Evolutionary conservation across 2,329 filamentous ascomycete species (phyloP).

Genomic region (Exophiala mesophila): DNA sequence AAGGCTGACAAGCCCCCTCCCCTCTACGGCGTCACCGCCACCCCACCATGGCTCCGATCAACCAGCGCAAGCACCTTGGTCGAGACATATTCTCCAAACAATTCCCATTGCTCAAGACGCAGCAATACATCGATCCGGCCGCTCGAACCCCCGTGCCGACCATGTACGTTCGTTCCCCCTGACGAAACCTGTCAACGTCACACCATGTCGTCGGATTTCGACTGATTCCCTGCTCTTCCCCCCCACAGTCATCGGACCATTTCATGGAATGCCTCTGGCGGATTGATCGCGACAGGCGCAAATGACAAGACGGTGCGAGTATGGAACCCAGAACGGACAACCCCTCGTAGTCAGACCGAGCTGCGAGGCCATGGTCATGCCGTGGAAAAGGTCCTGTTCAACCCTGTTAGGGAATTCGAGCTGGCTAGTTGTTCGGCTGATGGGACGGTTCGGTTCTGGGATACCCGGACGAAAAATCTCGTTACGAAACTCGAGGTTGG

Average conservation of each 20-base stretch:
- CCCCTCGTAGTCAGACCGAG: slow-evolving; percentile 45
- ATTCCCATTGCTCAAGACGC: slow-evolving; percentile 65
- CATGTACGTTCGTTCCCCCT: slow-evolving; percentile 44
- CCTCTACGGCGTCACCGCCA: no score
- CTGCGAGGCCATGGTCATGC: slow-evolving; percentile 44
- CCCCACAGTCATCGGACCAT: slow-evolving; percentile 64
- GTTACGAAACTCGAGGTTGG: slow-evolving; percentile 46
- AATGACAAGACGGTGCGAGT: slow-evolving; percentile 86
- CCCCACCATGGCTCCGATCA: slow-evolving; percentile 20
- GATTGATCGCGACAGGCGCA: slow-evolving; percentile 77
- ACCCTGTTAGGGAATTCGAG: slow-evolving; percentile 46
- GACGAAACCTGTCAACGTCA: not conserved
- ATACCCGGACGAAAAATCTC: slow-evolving; percentile 46
- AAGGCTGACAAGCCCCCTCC: no score
- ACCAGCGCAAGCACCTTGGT: slow-evolving; percentile 40
- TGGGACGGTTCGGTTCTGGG: slow-evolving; percentile 48
- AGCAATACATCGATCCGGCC: slow-evolving; percentile 62
- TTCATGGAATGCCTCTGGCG: slow-evolving; percentile 83
- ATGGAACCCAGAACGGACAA: slow-evolving; percentile 65
- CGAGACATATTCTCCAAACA: slow-evolving; percentile 65
- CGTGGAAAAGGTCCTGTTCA: slow-evolving; percentile 47
- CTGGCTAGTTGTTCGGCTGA: slow-evolving; percentile 47
- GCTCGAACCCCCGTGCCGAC: slow-evolving; percentile 52
- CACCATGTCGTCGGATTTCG: slow-evolving; percentile 18
- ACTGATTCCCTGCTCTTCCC: slow-evolving; percentile 32